Conservation (phyloP, 345 rosid genomes). For the Alliaria petiolata region DNA sequence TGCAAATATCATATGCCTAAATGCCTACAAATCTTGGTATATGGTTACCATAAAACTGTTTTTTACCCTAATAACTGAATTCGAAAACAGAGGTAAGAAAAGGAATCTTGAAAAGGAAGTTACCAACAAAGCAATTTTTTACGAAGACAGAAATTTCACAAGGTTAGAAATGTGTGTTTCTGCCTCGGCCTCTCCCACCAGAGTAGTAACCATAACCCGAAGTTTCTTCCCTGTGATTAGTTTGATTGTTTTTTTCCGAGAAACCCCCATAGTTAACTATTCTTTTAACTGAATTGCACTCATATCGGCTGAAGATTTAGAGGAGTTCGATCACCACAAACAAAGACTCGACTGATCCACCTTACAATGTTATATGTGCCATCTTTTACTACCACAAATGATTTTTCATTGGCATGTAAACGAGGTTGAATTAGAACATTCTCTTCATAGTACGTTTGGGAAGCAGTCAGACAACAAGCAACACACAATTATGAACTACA, state of each 20-base stretch:
- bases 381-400: too few species aligned
- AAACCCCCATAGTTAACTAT: constrained; percentile 63
- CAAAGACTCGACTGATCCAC: too few species aligned
- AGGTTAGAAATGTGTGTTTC: constrained; percentile 21
- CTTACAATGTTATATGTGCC: too few species aligned
- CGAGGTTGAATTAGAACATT: too few species aligned
- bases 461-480: too few species aligned
- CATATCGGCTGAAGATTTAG: too few species aligned
- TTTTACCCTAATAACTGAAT: neutral
- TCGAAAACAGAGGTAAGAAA: neutral
- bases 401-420: too few species aligned
- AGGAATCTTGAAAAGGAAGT: neutral
- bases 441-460: too few species aligned
- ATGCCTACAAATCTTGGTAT: constrained; percentile 20
- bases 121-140: neutral
- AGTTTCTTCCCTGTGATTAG: constrained; percentile 42
- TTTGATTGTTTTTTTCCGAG: constrained; percentile 44
- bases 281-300: constrained; percentile 73
- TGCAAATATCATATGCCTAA: constrained; percentile 13
- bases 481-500: too few species aligned
- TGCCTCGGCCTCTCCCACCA: constrained; percentile 30
- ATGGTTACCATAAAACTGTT: neutral
- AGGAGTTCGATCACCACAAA: too few species aligned
- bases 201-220: constrained; percentile 24
- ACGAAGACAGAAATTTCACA: neutral